phyloP scores from a whole-genome alignment of 192 early-diverging fungal species.

The Backusella macrospora region DNA sequence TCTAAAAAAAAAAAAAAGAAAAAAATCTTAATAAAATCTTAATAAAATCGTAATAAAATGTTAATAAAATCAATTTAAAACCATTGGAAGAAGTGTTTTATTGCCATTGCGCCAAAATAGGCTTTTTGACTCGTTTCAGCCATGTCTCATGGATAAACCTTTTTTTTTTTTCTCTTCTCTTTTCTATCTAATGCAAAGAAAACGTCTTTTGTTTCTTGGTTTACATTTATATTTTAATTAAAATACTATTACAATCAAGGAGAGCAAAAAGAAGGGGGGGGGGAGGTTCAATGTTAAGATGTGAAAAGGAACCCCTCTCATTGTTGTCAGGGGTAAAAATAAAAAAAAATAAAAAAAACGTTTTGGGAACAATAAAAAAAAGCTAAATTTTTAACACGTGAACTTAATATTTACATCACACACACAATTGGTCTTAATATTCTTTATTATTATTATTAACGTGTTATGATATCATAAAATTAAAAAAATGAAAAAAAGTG shows the following conservation, averaged over 20 bases:
- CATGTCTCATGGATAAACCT: background rate
- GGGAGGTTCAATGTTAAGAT: background rate
- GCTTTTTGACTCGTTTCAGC: background rate
- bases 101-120: background rate
- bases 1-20: background rate
- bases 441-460: background rate
- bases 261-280: background rate
- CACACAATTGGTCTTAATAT: too few relatives aligned
- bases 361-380: too few relatives aligned
- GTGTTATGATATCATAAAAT: background rate
- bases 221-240: constrained; percentile 4
- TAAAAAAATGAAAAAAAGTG: background rate
- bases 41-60: background rate
- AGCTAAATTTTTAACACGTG: too few relatives aligned
- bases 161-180: background rate
- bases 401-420: too few relatives aligned
- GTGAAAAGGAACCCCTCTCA: too few relatives aligned
- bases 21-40: background rate
- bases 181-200: background rate
- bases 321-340: too few relatives aligned
- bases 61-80: constrained; percentile 8
- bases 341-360: too few relatives aligned
- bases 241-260: background rate
- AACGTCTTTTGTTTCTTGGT: background rate
- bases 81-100: constrained; percentile 3